Base-by-base conservation (phyloP, 2,329 filamentous ascomycete species). In the Paecilomyces sp. region DNA sequence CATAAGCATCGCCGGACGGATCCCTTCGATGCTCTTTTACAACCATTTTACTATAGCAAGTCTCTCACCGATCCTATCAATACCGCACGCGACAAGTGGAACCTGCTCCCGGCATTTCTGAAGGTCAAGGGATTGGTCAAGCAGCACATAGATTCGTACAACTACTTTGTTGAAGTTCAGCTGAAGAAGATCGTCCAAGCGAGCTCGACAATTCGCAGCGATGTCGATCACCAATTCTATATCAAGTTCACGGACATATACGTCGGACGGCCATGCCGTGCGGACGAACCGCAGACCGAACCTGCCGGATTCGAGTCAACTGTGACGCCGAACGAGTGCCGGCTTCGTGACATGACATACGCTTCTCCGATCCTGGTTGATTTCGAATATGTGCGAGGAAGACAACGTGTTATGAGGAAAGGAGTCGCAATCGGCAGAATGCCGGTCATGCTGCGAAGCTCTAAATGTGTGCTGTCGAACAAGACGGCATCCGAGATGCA, bases 131-230 rank as follows among this genome's bases (percentile, higher is more conserved):
- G 92, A 60, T 81, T 97, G 60, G 92, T 97, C 57, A 97, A 97
- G 76, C 93, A 97, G 80, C 92, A 97, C 75, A 93, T 96, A 71
- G 95, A 99, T 79, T 97, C 94, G 25, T 99, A 95, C 82, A 97
- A 99, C 78, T 96, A 94, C 78, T 97, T 99, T 68, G 89, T 97
- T 66, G 91, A 99, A 67, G 89, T 95, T 59, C 92, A 97, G 72
- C 87, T 99, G 74, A 96, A 96, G 78, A 92, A 97, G 69, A 99
- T 99, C 67, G 89, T 99, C 65, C 88, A 91, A 72, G 90, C 93
- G 57, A 97, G 97, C 73, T 87, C 89, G 55, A 88, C 87, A 50
- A 90, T 99, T 64, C 86, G 89, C 66, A 96, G 92, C 75, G 93
- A 97, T 80, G 90, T 94, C 54, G 92, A 97, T 70, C 90, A 89